phyloP scores from a whole-genome alignment of 257 asterid genomes.

The Lavandula angustifolia region DNA sequence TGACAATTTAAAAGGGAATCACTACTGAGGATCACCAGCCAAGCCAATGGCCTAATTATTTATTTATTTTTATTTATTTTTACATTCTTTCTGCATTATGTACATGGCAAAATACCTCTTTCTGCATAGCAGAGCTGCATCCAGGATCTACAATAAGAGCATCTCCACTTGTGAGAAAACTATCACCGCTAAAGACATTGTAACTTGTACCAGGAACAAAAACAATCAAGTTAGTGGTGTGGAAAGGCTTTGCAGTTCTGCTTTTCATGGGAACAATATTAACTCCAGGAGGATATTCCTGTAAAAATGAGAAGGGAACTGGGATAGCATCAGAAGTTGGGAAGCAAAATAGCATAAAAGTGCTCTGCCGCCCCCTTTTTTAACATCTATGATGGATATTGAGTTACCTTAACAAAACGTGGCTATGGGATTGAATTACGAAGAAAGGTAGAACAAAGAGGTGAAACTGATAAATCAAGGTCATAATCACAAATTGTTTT shows the following conservation, averaged over 20 bases:
- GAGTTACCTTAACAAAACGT: constrained; percentile 4
- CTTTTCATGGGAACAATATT: constrained; percentile 86
- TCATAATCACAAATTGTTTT: not conserved
- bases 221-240: constrained; percentile 75
- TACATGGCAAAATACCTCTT: constrained; percentile 55
- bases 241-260: constrained; percentile 81
- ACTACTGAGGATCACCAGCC: not conserved
- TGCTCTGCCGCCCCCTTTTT: not conserved
- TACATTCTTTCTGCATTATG: constrained; percentile 5
- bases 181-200: constrained; percentile 32
- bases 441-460: not conserved
- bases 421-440: not conserved
- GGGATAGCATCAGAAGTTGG: not conserved
- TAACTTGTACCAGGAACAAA: constrained; percentile 49
- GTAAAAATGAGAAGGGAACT: constrained; percentile 27
- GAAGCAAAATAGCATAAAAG: not conserved
- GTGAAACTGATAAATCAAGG: not conserved
- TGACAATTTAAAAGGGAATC: not conserved
- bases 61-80: not conserved
- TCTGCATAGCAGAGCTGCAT: constrained; percentile 67
- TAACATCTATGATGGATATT: constrained; percentile 4
- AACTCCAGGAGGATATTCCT: constrained; percentile 95
- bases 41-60: not conserved
- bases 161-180: constrained; percentile 67
- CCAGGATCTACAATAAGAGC: constrained; percentile 96